Evolutionary conservation across 2,329 filamentous ascomycete genomes (phyloP).

Genomic region (Talaromyces piceae): DNA sequence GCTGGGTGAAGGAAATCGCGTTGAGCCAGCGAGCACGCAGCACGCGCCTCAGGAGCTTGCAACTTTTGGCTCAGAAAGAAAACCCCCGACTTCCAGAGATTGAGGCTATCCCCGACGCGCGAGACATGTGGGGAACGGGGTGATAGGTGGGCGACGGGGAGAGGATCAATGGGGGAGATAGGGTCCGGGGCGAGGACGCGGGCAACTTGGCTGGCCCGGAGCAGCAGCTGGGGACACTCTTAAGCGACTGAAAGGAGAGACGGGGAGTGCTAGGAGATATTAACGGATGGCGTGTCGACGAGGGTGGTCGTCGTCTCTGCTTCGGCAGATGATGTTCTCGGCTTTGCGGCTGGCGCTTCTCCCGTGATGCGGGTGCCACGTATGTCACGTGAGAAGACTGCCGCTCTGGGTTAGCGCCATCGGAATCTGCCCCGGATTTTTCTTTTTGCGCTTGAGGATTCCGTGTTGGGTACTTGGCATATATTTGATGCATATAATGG

Average conservation of each 20-base stretch:
- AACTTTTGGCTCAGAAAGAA: conserved; percentile 20
- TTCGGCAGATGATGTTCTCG: conserved; percentile 13
- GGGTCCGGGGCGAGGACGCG: conserved; percentile 1
- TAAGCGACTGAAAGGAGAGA: background rate
- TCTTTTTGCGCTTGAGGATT: background rate
- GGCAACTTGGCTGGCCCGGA: conserved; percentile 1
- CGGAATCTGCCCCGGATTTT: conserved; percentile 4
- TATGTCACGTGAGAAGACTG: conserved; percentile 9
- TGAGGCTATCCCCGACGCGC: conserved; percentile 35
- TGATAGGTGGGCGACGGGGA: conserved; percentile 10
- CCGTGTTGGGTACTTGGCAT: too few relatives aligned
- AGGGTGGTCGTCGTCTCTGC: conserved; percentile 4
- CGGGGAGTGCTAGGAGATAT: background rate
- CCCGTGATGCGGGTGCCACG: conserved; percentile 11
- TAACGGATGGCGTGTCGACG: background rate
- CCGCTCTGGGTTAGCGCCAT: conserved; percentile 4
- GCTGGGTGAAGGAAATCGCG: conserved; percentile 5
- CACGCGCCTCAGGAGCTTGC: conserved; percentile 20
- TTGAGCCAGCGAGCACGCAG: conserved; percentile 11
- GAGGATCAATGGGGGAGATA: conserved; percentile 2
- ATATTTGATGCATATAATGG: too few relatives aligned
- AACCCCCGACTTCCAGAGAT: conserved; percentile 27
- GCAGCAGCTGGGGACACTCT: conserved; percentile 2
- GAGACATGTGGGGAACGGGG: conserved; percentile 39
- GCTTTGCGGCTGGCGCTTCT: background rate